Base-by-base conservation (phyloP, 495 filamentous ascomycete genomes). In the Letharia columbiana region DNA sequence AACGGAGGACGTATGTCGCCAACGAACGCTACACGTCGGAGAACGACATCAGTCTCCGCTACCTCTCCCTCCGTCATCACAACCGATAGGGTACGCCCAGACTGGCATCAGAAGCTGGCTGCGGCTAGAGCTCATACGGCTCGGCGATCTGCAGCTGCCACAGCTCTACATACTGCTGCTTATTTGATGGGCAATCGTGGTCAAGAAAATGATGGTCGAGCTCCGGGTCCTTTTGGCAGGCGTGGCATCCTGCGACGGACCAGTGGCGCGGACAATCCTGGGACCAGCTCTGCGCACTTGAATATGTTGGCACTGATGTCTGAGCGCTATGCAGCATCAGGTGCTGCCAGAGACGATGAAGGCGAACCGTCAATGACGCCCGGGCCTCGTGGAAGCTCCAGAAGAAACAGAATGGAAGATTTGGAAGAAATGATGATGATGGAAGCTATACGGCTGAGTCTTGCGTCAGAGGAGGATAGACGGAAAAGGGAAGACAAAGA, bases 361-460 rank as follows among this genome's bases (percentile, higher is more conserved):
- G 82, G 80, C 60, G 75, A 73, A 8, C 66, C 75, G 28, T 75
- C 72, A 8, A 79, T 79, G 64, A 60, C 83, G 28, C 77, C 78
- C 23, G 77, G 83, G 28, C 77, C 81, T 11, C 80, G 84, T n/a
- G 77, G 77, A 23, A 83, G 80, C 67, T 84, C 87, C 18, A 80
- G 90, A 61, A 78, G 87, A 60, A 85, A 73, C 62, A 80, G 91
- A 57, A 81, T 94, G 62, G 91, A 95, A 56, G 93, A 97, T 70
- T 78, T 98, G 15, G 94, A 98, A 73, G 93, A 96, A 59, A 90
- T 98, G 80, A 98, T 98, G 94, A 90, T 97, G 83, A 89, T 92
- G 82, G 94, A 98, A 73, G 94, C 94, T 3, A 93, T 98, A 62
- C 81, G 94, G 41, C 76, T 96, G 58, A 95, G 91, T 60, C 79